Conservation (phyloP, 1,139 yeast species). For the Debaryomycetaceae sp. region DNA sequence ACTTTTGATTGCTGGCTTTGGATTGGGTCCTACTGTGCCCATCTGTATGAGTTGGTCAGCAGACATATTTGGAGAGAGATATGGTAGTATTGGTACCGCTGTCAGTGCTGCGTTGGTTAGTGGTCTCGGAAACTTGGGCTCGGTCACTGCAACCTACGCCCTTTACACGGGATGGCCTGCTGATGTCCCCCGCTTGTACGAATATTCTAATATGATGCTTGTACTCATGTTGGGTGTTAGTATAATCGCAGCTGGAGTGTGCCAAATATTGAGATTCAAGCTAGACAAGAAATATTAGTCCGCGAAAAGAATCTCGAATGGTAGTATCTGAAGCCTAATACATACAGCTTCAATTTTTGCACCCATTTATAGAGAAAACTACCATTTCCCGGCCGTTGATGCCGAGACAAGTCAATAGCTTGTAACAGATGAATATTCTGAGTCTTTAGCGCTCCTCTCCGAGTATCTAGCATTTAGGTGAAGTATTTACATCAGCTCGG, state of each 20-base stretch:
- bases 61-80: slow-evolving; percentile 64
- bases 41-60: slow-evolving; percentile 85
- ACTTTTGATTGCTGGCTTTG: slow-evolving; percentile 75
- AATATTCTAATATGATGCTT: slow-evolving; percentile 80
- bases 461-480: no score
- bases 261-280: slow-evolving; percentile 27
- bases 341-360: no score
- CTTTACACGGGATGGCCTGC: slow-evolving; percentile 85
- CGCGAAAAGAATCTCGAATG: no score
- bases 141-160: slow-evolving; percentile 83
- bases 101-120: slow-evolving; percentile 79
- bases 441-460: no score
- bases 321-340: no score
- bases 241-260: slow-evolving; percentile 46
- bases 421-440: no score
- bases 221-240: slow-evolving; percentile 73
- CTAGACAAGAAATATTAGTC: not conserved
- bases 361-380: no score
- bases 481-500: no score
- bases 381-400: no score
- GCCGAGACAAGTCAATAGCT: no score
- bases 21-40: slow-evolving; percentile 89
- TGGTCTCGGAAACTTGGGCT: slow-evolving; percentile 83
- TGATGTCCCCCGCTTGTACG: slow-evolving; percentile 57
- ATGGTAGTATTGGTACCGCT: slow-evolving; percentile 85